Evolutionary conservation across 1,284 basidiomycete species (phyloP), one percentile per base, ranked within the genome.

Genomic region (Amylostereum chailletii): DNA sequence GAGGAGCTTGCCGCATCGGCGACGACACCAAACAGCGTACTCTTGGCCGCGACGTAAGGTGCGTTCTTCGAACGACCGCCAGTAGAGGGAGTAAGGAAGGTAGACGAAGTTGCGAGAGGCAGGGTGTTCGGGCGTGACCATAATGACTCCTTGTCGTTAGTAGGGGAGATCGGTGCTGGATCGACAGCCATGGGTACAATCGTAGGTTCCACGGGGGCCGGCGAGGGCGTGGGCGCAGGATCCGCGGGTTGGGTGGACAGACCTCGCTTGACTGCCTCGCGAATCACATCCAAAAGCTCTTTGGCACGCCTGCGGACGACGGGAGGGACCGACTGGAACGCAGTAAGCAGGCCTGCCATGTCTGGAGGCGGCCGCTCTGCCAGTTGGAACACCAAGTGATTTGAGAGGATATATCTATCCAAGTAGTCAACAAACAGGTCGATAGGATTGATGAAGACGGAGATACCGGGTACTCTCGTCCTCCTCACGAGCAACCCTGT

Each of bases 401-500:
- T 87, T 19, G 82, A 73, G 27, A 94, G 69, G 29, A 92, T 76
- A 61, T 81, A 86, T 66, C 85, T 86, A 29, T 30, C 8, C 34
- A 5, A 33, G 19, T 7, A 9, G 10, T 27, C 30, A 26, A 34
- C 2, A 10, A 48, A 51, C 44, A 31, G 37, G 11, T 58, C 26
- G 10, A 53, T 29, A 45, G 43, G 4, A 3, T 9, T 38, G 41
- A 52, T 50, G 43, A 43, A 45, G 40, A 49, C 8, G 45, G 42
- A 70, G 79, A 53, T 63, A 93, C 82, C 84, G 71, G 3, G 80
- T 79, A 61, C 88, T 89, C 65, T 98, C 95, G 63, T 98, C 95
- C 55, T 93, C 86, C 51, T 85, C 80, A 46, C 93, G 74, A 0
- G 93, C 90, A 1, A 86, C 68, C 2, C 63, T 60, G 62, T 98